Evolutionary conservation across 2,329 filamentous ascomycete species (phyloP).

Genomic region (Neurospora sp.): DNA sequence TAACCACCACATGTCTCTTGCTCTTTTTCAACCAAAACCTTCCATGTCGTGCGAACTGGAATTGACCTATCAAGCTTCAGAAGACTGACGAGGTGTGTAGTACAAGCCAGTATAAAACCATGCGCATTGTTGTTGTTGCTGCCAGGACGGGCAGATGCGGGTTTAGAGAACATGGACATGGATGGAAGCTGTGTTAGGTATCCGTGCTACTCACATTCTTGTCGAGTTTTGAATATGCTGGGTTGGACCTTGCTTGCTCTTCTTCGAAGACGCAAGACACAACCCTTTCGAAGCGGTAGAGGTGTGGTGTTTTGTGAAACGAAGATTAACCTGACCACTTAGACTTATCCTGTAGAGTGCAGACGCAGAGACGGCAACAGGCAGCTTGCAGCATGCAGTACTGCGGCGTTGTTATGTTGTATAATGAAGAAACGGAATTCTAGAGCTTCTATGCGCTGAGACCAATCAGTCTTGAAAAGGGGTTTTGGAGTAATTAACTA

Average conservation of each 20-base stretch:
- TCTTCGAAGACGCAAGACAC: neutral
- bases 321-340: neutral
- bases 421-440: neutral
- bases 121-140: neutral
- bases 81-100: neutral
- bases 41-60: neutral
- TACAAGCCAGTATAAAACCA: neutral
- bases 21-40: neutral
- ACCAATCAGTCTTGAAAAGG: neutral
- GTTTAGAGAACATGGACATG: neutral
- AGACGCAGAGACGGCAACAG: neutral
- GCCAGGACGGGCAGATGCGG: neutral
- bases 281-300: neutral
- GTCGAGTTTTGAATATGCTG: neutral
- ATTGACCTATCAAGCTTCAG: neutral
- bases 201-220: neutral
- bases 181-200: neutral
- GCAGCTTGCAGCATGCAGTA: neutral
- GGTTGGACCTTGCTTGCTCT: neutral
- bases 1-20: neutral
- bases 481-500: neutral
- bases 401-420: neutral
- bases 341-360: neutral
- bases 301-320: neutral
- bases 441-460: neutral